These are phyloP conservation scores for Blastobotrys peoriensis DNA, from an alignment of 805 yeast species.

Conservation along the genomic window DNA sequence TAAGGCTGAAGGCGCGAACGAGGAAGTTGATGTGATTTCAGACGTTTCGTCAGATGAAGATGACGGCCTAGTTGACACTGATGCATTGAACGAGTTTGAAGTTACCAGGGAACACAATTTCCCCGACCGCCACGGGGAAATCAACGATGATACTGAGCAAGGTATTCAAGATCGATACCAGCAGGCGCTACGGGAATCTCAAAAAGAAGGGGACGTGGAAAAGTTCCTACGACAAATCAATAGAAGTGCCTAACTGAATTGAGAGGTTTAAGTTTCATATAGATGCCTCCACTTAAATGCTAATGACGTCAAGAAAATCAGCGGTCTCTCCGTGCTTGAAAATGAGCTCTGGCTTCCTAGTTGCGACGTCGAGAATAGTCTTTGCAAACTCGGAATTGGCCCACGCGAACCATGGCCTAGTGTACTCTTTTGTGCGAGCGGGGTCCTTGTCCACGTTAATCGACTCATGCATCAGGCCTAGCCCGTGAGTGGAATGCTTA, in stretches of 20 bases:
- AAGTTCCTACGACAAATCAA: conserved; percentile 15
- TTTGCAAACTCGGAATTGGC: conserved; percentile 84
- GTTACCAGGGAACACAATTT: conserved; percentile 16
- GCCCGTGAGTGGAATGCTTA: conserved; percentile 54
- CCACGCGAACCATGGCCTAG: conserved; percentile 90
- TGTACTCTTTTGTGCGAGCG: conserved; percentile 34
- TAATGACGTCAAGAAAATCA: not conserved
- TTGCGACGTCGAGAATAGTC: conserved; percentile 67
- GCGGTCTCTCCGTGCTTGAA: conserved; percentile 28
- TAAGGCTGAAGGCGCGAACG: conserved; percentile 49
- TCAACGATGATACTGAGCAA: conserved; percentile 22
- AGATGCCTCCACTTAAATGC: too few relatives aligned
- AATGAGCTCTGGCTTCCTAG: conserved; percentile 62
- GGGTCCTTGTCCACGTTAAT: conserved; percentile 49
- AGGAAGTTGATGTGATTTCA: conserved; percentile 46
- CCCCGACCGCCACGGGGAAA: conserved; percentile 16
- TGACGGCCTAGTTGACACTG: conserved; percentile 31
- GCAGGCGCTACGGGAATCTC: conserved; percentile 44
- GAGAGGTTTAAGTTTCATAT: too few relatives aligned
- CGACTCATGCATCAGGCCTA: conserved; percentile 79
- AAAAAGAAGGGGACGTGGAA: conserved; percentile 17
- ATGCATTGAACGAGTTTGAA: conserved; percentile 18
- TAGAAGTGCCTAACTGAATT: conserved; percentile 1
- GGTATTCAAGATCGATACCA: conserved; percentile 64
- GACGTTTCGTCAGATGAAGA: conserved; percentile 43